Conservation (phyloP, 1,284 basidiomycete species). For the Mycena citricolor region DNA sequence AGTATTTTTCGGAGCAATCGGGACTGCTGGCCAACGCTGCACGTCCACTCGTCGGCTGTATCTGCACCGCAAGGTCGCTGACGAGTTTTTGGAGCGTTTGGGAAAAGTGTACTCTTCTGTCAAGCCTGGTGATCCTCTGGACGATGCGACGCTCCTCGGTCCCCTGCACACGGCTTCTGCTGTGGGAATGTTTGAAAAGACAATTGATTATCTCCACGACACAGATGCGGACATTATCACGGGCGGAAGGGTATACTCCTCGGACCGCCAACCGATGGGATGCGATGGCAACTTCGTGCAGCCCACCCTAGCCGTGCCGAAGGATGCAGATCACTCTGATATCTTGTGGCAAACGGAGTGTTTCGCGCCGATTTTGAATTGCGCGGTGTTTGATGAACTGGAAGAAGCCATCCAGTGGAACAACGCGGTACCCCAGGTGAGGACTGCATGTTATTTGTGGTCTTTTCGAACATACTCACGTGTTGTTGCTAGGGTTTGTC, state of each 20-base stretch:
- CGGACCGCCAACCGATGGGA: constrained; percentile 31
- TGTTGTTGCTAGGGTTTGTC: constrained; percentile 66
- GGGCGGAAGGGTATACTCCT: constrained; percentile 59
- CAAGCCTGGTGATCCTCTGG: constrained; percentile 81
- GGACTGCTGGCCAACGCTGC: constrained; percentile 93
- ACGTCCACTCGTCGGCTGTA: constrained; percentile 91
- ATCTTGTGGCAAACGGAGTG: constrained; percentile 79
- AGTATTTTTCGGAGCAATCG: constrained; percentile 92
- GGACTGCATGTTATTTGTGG: constrained; percentile 17
- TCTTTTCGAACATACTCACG: constrained; percentile 22
- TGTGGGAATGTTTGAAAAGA: constrained; percentile 63
- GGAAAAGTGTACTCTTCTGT: constrained; percentile 70
- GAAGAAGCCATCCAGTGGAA: constrained; percentile 92
- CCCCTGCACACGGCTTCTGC: constrained; percentile 78
- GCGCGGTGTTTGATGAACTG: constrained; percentile 86
- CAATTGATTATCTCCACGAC: constrained; percentile 63
- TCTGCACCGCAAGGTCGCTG: constrained; percentile 79
- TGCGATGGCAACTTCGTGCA: constrained; percentile 84
- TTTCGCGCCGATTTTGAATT: constrained; percentile 86
- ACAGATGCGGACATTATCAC: constrained; percentile 76
- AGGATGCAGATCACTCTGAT: constrained; percentile 49
- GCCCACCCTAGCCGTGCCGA: constrained; percentile 81
- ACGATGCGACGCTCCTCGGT: constrained; percentile 73
- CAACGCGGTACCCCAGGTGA: constrained; percentile 83
- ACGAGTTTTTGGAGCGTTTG: constrained; percentile 74